Evolutionary conservation across 495 filamentous ascomycete genomes (phyloP), one percentile per base, ranked within the genome.

Genomic region (Hypoxylon lienhwacheense): DNA sequence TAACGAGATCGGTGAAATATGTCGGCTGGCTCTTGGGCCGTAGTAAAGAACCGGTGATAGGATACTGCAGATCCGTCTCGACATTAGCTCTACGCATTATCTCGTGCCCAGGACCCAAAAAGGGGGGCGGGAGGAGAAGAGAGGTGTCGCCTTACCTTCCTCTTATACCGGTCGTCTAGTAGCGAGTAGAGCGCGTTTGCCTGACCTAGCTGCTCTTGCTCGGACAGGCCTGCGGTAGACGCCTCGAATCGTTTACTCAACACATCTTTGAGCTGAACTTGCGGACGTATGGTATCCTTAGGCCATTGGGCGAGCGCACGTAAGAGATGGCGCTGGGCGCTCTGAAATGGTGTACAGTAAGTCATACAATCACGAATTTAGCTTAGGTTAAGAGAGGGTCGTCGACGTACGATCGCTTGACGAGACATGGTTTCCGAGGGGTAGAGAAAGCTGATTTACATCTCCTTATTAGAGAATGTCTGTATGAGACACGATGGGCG

Each of bases 221-320:
- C 64, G 11, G 58, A 39, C 3, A 60, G 7, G 7, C 44, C 32
- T n/a, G n/a, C n/a, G 26, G 67, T 59, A 5, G 65, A 46, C 1
- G 58, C 31, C 32, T 80, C 73, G 37, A 90, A 75, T 40, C 85
- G 81, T 45, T 77, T 73, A 55, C 79, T 77, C 32, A 96, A 77
- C 44, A 84, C 79, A 52, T 81, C 70, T 55, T 90, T 86, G 64
- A 96, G 81, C 49, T 88, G 85, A 63, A 85, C 77, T 42, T 85
- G 81, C 7, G 91, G 91, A 1, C 91, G 89, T 45, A 96, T 81
- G 32, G 70, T 64, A 66, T 95, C 89, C 53, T 77, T 75, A 37
- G 91, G 91, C 90, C 90, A 96, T 60, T 81, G 83, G 57, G 78
- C 73, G 45, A 95, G 73, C 52, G 86, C 84, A 71, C 79, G 83